A percentile compares a stretch with the other conserved stretches of the same genome.
Conservation (phyloP, 2,329 filamentous ascomycete genomes). For the Exophiala sp. region DNA sequence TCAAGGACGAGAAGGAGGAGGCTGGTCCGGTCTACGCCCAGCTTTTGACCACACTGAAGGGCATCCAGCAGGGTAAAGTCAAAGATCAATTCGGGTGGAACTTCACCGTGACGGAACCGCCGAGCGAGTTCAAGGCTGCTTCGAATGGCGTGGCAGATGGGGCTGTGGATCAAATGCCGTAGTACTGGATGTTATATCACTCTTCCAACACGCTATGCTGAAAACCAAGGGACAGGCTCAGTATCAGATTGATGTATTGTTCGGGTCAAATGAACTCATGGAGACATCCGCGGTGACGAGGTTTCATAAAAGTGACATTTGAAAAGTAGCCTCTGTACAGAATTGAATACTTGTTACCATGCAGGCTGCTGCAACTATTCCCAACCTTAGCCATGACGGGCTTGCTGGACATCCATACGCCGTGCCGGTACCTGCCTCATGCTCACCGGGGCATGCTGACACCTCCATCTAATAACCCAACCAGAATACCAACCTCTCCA, state of each 20-base stretch:
- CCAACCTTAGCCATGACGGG: no score
- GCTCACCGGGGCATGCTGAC: no score
- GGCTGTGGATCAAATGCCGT: constrained; percentile 22
- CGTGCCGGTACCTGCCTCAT: no score
- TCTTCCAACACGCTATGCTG: background rate
- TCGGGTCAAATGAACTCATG: no score
- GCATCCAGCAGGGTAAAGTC: constrained; percentile 77
- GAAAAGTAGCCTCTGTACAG: background rate
- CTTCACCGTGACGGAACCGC: constrained; percentile 35
- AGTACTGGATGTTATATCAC: background rate
- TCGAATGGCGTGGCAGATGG: constrained; percentile 16
- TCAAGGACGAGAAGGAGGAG: constrained; percentile 49
- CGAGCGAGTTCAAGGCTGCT: constrained; percentile 19
- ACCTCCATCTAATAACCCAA: no score
- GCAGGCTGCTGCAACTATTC: no score
- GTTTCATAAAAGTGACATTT: no score
- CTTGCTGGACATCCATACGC: no score
- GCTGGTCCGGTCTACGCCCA: constrained; percentile 70
- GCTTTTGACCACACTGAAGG: constrained; percentile 73
- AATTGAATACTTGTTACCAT: background rate
- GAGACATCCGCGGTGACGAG: no score
- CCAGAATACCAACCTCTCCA: no score
- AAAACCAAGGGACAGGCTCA: no score
- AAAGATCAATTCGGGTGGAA: constrained; percentile 76
- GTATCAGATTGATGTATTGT: no score